Evolutionary conservation across 495 filamentous ascomycete species (phyloP).

Genomic region (Annulohypoxylon maeteangense): DNA sequence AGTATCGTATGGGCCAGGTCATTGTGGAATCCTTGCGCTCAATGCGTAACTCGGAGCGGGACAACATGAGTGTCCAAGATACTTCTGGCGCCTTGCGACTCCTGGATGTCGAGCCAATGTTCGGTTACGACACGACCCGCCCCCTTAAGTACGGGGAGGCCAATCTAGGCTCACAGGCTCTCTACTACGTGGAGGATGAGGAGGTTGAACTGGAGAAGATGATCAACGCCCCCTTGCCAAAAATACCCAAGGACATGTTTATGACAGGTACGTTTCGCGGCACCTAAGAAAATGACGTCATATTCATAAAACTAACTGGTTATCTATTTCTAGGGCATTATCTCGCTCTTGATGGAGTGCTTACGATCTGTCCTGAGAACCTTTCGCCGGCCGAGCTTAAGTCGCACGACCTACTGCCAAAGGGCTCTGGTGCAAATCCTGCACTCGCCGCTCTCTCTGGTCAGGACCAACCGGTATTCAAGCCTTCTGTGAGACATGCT

Average conservation of each 20-base stretch:
- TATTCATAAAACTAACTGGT: conserved; percentile 29
- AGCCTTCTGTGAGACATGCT: conserved; percentile 92
- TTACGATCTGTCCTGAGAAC: conserved; percentile 95
- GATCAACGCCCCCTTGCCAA: conserved; percentile 94
- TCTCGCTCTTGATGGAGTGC: conserved; percentile 95
- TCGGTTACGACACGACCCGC: conserved; percentile 90
- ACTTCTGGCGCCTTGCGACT: conserved; percentile 82
- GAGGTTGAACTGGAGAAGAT: conserved; percentile 99
- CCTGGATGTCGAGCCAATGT: conserved; percentile 92
- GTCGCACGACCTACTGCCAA: conserved; percentile 84
- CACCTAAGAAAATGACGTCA: not conserved
- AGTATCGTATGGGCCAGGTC: conserved; percentile 92
- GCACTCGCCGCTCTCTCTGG: conserved; percentile 84
- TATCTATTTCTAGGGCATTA: conserved; percentile 75
- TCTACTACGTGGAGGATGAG: conserved; percentile 98
- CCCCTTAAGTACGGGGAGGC: conserved; percentile 93
- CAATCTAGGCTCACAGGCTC: conserved; percentile 88
- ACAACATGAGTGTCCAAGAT: conserved; percentile 84
- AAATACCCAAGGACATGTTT: conserved; percentile 90
- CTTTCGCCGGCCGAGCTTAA: conserved; percentile 83
- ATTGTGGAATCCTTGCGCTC: conserved; percentile 92
- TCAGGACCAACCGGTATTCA: conserved; percentile 81
- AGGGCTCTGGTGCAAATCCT: conserved; percentile 85
- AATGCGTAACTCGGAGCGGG: conserved; percentile 90
- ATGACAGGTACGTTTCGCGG: conserved; percentile 75